A percentile compares a stretch with the other conserved stretches of the same genome.
Evolutionary conservation across 129 eudicot genomes (phyloP).

Genomic region (Centella asiatica): DNA sequence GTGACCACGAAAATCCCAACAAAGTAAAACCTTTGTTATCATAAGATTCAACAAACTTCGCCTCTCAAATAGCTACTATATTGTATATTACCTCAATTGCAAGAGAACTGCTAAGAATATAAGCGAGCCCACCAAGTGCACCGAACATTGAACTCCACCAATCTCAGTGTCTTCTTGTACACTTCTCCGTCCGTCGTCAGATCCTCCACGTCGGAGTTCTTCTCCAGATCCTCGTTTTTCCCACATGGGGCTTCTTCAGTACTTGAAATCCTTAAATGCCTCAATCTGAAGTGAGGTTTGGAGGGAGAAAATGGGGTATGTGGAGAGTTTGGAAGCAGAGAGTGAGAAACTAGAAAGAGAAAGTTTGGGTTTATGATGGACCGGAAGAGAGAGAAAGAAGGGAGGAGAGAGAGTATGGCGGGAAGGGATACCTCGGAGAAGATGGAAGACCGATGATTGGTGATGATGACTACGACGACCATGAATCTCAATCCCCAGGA

Average conservation of each 20-base stretch:
- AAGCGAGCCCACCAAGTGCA: constrained; percentile 78
- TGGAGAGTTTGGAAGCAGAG: not conserved
- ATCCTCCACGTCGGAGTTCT: constrained; percentile 26
- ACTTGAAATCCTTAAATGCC: constrained; percentile 22
- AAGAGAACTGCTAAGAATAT: constrained; percentile 80
- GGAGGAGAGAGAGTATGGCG: constrained; percentile 7
- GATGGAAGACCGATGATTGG: constrained; percentile 8
- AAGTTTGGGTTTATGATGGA: constrained; percentile 10
- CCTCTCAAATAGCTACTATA: too few species aligned
- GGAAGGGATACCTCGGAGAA: constrained; percentile 13
- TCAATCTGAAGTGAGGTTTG: constrained; percentile 12
- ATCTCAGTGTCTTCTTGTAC: constrained; percentile 71
- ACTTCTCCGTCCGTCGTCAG: constrained; percentile 56
- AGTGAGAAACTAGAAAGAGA: constrained; percentile 2
- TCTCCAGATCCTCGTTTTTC: constrained; percentile 23
- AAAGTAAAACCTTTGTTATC: too few species aligned
- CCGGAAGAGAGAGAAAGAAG: not conserved
- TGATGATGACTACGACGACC: constrained; percentile 24
- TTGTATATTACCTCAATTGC: constrained; percentile 85
- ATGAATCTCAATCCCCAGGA: constrained; percentile 21
- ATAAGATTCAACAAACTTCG: too few species aligned
- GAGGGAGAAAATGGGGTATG: constrained; percentile 15
- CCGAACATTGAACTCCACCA: constrained; percentile 95
- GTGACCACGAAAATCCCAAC: too few species aligned
- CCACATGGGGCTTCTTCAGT: constrained; percentile 29